A percentile compares a stretch with the other conserved stretches of the same genome.
Evolutionary conservation across 495 filamentous ascomycete species (phyloP).

Genomic region (Symbiotaphrina buchneri): DNA sequence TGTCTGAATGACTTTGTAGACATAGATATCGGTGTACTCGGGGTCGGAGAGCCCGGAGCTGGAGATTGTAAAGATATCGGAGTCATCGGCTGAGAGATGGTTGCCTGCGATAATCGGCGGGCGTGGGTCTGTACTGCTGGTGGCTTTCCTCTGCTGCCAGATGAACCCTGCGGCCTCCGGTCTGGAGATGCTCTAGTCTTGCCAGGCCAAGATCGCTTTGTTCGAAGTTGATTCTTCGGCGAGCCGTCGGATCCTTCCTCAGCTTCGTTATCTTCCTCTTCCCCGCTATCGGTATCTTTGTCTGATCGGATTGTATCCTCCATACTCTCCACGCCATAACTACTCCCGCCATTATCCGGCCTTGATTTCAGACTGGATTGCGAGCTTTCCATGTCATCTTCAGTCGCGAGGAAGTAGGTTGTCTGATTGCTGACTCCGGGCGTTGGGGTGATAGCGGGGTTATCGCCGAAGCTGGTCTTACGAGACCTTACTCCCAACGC

Average conservation of each 20-base stretch:
- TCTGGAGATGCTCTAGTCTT: background rate
- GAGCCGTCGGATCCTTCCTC: too few species aligned
- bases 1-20: constrained; percentile 29
- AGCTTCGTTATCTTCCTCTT: constrained; percentile 10
- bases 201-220: constrained; percentile 9
- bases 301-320: constrained; percentile 26
- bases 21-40: constrained; percentile 17
- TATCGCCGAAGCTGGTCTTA: constrained; percentile 3
- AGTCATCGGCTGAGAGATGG: constrained; percentile 27
- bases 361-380: background rate
- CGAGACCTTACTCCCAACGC: background rate
- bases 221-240: constrained; percentile 4
- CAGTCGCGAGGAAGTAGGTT: constrained; percentile 5
- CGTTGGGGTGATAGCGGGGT: background rate
- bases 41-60: constrained; percentile 15
- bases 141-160: background rate
- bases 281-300: constrained; percentile 10
- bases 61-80: constrained; percentile 26
- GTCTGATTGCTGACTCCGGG: background rate
- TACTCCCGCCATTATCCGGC: constrained; percentile 11
- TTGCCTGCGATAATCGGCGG: constrained; percentile 12
- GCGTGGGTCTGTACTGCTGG: constrained; percentile 1
- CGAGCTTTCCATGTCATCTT: constrained; percentile 1
- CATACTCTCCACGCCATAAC: constrained; percentile 41
- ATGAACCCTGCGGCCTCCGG: background rate